phyloP scores from a whole-genome alignment of 2,329 filamentous ascomycete species.

The Pyricularia grisea region DNA sequence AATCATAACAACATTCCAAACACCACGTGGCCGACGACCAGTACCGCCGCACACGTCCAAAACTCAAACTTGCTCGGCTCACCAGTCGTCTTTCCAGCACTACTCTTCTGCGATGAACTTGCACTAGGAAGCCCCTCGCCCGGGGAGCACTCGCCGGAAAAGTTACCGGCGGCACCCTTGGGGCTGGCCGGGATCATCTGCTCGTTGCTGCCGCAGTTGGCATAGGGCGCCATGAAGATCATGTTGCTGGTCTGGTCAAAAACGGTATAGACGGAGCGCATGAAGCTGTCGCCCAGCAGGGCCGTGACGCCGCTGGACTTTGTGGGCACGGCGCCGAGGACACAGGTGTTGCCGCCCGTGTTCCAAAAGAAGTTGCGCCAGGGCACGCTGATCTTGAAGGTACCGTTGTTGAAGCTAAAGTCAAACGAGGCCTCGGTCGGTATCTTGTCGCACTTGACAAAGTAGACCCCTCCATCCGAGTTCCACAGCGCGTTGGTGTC shows the following conservation, averaged over 20 bases:
- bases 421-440: conserved; percentile 29
- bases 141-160: conserved; percentile 12
- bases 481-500: conserved; percentile 27
- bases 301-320: conserved; percentile 11
- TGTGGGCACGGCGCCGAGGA: conserved; percentile 23
- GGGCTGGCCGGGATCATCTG: conserved; percentile 14
- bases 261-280: conserved; percentile 21
- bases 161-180: conserved; percentile 6
- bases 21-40: background rate
- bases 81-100: background rate
- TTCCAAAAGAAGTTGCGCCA: conserved; percentile 41
- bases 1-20: background rate
- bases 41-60: background rate
- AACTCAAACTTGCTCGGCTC: background rate
- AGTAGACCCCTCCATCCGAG: conserved; percentile 29
- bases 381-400: conserved; percentile 26
- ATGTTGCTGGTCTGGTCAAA: conserved; percentile 22
- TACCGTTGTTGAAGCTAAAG: conserved; percentile 35
- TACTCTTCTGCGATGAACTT: conserved; percentile 6
- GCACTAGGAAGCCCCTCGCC: background rate
- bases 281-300: conserved; percentile 21
- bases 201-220: conserved; percentile 18
- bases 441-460: conserved; percentile 30
- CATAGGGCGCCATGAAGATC: conserved; percentile 21
- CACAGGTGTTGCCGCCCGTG: conserved; percentile 25